Evolutionary conservation across 169 alveolate genomes (phyloP).

Genomic region (Plasmodium fragile): DNA sequence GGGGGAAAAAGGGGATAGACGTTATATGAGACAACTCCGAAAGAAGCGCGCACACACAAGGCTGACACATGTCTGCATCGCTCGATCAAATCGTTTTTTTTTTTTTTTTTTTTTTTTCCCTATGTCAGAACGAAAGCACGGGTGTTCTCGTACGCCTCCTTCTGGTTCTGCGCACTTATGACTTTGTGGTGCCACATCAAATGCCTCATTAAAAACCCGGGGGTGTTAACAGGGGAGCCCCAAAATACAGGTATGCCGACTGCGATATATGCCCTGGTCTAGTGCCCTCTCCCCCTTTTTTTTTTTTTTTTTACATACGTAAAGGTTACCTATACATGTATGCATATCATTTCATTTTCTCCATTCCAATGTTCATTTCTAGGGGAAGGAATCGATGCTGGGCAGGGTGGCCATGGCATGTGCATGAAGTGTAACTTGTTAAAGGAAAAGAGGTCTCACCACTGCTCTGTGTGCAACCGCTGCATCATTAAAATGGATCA

Average conservation of each 20-base stretch:
- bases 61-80: not conserved
- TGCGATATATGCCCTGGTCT: not conserved
- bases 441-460: constrained; percentile 86
- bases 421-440: constrained; percentile 37
- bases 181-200: constrained; percentile 61
- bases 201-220: constrained; percentile 54
- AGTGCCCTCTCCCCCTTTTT: not conserved
- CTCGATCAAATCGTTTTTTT: not conserved
- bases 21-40: not conserved
- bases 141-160: constrained; percentile 3
- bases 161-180: constrained; percentile 48
- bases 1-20: not conserved
- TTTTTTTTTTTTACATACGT: not conserved
- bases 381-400: not conserved
- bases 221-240: constrained; percentile 17
- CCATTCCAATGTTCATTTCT: not conserved
- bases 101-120: not conserved
- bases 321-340: not conserved
- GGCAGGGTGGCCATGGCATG: not conserved
- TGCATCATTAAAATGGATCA: constrained; percentile 92
- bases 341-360: not conserved
- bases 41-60: not conserved
- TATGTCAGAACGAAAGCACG: constrained; percentile 21
- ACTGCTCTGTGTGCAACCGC: constrained; percentile 89
- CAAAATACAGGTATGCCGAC: not conserved